Percentiles rank a stretch among this genome's conserved stretches.
Evolutionary conservation across 495 filamentous ascomycete species (phyloP).

Genomic region (Penicillium ucsense): DNA sequence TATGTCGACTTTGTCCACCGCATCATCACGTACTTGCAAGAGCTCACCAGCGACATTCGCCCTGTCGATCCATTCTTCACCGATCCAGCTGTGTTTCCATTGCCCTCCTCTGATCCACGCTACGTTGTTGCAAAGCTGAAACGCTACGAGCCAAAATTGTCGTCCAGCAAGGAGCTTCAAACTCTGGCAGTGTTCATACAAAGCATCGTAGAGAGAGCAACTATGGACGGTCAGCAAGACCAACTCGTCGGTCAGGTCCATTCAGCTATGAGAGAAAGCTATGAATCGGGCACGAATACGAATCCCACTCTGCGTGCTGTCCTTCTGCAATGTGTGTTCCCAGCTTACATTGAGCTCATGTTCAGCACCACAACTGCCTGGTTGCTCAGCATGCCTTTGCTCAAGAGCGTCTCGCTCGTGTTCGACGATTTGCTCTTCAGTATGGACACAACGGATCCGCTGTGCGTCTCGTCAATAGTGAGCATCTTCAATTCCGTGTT

Average conservation of each 20-base stretch:
- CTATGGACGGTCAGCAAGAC: conserved; percentile 47
- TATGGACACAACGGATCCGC: conserved; percentile 35
- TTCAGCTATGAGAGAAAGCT: conserved; percentile 42
- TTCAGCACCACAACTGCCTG: conserved; percentile 45
- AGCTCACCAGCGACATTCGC: conserved; percentile 54
- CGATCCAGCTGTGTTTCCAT: conserved; percentile 52
- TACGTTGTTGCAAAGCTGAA: conserved; percentile 61
- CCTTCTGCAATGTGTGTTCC: conserved; percentile 50
- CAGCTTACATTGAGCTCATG: conserved; percentile 49
- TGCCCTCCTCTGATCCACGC: conserved; percentile 53
- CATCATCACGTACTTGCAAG: conserved; percentile 54
- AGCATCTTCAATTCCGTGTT: conserved; percentile 38
- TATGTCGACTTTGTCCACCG: conserved; percentile 61
- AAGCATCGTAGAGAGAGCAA: conserved; percentile 52
- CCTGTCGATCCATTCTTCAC: conserved; percentile 60
- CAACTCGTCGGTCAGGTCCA: conserved; percentile 51
- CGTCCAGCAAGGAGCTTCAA: conserved; percentile 40
- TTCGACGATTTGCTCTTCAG: conserved; percentile 40
- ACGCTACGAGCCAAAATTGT: conserved; percentile 52
- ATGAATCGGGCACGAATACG: conserved; percentile 33
- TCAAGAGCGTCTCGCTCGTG: conserved; percentile 37
- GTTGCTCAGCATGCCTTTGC: conserved; percentile 48
- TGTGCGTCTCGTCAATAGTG: conserved; percentile 33
- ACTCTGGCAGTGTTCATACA: conserved; percentile 55
- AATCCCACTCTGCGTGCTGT: conserved; percentile 46